Evolutionary conservation across 1,284 basidiomycete species (phyloP), one percentile per base, ranked within the genome.

Genomic region (Cutaneotrichosporon arboriforme): DNA sequence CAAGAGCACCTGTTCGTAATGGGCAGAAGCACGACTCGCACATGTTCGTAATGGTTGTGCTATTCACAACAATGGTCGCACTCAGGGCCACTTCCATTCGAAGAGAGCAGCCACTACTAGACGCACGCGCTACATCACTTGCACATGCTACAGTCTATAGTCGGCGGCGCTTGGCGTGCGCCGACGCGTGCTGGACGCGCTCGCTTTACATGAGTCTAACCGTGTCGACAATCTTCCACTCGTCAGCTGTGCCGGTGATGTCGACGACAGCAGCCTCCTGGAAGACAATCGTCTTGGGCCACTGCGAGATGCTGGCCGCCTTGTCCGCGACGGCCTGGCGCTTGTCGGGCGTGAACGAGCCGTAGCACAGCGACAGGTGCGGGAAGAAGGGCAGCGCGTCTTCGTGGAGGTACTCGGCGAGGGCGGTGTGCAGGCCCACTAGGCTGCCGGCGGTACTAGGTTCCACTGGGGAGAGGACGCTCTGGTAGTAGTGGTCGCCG

Each of bases 301-400:
- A 59, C 1, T 8, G 8, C 3, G 20, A 36, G 12, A 4, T 10
- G 38, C 14, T 21, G 10, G 54, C 58, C 1, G 57, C 62, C 22
- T 51, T 46, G 2, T 23, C 40, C 1, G 60, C 63, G 5, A 70
- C 44, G 49, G 63, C 60, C 14, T 62, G 58, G 39, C 63, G 36
- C 41, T 58, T 46, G 20, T 51, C 58, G 17, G 23, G 10, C 17
- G 20, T 44, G 9, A 65, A 38, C 39, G 67, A 63, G 18, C 67
- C 67, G 42, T 72, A 72, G 8, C 65, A 52, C 26, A 72, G 51
- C 18, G 61, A 64, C 7, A 72, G 44, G 51, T 72, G 70, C 5
- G 70, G 67, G 54, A 68, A 72, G 55, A 60, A 72, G 13, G 46
- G 51, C 38, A 36, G 31, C 18, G 44, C 47, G 22, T 15, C n/a